A percentile compares a stretch with the other conserved stretches of the same genome.
These are phyloP conservation scores for Stephania japonica DNA, from an alignment of 164 flowering plant species.

Conservation along the genomic window DNA sequence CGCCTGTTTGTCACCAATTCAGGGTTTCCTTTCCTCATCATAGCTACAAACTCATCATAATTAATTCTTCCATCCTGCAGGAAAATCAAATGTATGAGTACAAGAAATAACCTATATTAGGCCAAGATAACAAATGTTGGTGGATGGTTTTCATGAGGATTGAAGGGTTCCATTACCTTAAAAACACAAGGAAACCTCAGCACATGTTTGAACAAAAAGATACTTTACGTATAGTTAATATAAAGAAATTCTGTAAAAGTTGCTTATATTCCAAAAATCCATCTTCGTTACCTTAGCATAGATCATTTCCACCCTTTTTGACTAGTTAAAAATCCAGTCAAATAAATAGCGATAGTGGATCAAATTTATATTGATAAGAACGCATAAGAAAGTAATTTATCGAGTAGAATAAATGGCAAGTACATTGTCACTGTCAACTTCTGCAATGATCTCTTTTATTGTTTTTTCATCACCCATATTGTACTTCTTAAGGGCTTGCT, in stretches of 20 bases:
- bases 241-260: background rate
- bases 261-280: background rate
- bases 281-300: background rate
- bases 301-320: too few relatives aligned
- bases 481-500: constrained; percentile 71
- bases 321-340: background rate
- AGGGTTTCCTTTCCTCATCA: constrained; percentile 92
- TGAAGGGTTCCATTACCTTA: background rate
- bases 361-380: background rate
- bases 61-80: constrained; percentile 92
- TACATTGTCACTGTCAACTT: constrained; percentile 92
- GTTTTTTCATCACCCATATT: constrained; percentile 85
- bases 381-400: background rate
- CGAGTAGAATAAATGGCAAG: constrained; percentile 9
- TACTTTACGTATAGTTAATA: too few relatives aligned
- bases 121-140: background rate
- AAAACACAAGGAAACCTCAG: too few relatives aligned
- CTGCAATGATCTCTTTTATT: constrained; percentile 89
- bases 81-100: background rate
- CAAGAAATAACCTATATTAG: background rate
- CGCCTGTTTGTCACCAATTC: constrained; percentile 52
- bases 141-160: background rate
- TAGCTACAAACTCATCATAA: constrained; percentile 84
- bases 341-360: background rate
- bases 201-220: too few relatives aligned